Evolutionary conservation across 352 stramenopile genomes (phyloP).

Genomic region (Phytophthora melonis): DNA sequence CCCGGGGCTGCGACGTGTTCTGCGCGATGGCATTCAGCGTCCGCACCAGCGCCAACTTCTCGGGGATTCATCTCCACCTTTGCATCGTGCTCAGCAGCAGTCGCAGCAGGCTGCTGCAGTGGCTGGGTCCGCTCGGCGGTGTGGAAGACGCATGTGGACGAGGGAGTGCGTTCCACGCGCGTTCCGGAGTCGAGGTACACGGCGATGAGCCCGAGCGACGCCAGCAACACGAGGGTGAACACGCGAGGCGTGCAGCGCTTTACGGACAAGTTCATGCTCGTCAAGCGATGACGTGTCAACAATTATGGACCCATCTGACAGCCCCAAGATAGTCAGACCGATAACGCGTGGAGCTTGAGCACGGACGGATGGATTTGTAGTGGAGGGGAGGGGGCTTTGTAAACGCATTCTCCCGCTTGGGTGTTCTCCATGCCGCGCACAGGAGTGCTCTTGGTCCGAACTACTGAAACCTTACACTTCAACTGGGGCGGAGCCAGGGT

Average conservation of each 20-base stretch:
- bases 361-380: conserved; percentile 15
- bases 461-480: background rate
- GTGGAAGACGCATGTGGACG: conserved; percentile 20
- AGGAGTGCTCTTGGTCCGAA: background rate
- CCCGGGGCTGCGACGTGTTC: conserved; percentile 18
- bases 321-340: background rate
- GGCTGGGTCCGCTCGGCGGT: background rate
- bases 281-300: background rate
- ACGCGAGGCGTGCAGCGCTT: conserved; percentile 21
- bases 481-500: too few relatives aligned
- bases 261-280: background rate
- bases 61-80: background rate
- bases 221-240: conserved; percentile 14
- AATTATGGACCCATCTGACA: background rate
- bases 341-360: background rate
- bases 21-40: conserved; percentile 27
- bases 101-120: background rate
- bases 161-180: conserved; percentile 21
- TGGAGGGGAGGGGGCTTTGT: background rate
- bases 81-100: too few relatives aligned
- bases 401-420: too few relatives aligned
- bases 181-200: conserved; percentile 24
- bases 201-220: conserved; percentile 16
- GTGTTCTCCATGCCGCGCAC: background rate
- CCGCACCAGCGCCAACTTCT: conserved; percentile 24